phyloP scores from a whole-genome alignment of 306 rosid genomes.

The Quercus ilex region DNA sequence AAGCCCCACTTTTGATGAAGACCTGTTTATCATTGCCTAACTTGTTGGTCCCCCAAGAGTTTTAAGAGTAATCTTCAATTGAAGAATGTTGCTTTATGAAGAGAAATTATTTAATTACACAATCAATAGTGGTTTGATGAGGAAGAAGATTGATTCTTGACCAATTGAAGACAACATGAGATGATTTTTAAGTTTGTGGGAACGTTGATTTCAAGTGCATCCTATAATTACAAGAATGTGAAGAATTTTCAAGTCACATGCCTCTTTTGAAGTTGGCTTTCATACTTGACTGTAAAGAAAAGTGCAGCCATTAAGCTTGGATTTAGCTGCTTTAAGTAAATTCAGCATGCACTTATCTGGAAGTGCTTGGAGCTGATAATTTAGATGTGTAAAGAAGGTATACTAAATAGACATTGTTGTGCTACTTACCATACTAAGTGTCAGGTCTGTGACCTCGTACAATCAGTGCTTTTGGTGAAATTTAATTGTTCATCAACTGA shows the following conservation, averaged over 20 bases:
- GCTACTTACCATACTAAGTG: conserved; percentile 37
- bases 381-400: conserved; percentile 50
- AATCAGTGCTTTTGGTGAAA: conserved; percentile 20
- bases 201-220: conserved; percentile 76
- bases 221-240: conserved; percentile 63
- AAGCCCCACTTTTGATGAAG: conserved; percentile 88
- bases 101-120: conserved; percentile 69
- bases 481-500: conserved; percentile 31
- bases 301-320: conserved; percentile 71
- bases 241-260: conserved; percentile 82
- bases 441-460: conserved; percentile 32
- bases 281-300: conserved; percentile 76
- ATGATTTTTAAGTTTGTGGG: conserved; percentile 55
- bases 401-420: conserved; percentile 38
- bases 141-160: conserved; percentile 67
- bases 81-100: conserved; percentile 51
- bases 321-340: conserved; percentile 50
- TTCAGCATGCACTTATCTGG: conserved; percentile 51
- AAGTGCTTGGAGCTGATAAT: conserved; percentile 32
- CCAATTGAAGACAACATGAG: conserved; percentile 60
- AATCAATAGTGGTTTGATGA: conserved; percentile 67
- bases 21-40: conserved; percentile 73
- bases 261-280: conserved; percentile 63
- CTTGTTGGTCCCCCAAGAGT: conserved; percentile 71
- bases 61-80: conserved; percentile 57